Evolutionary conservation across 768 basidiomycete genomes (phyloP).

Genomic region (Phaffia australis): DNA sequence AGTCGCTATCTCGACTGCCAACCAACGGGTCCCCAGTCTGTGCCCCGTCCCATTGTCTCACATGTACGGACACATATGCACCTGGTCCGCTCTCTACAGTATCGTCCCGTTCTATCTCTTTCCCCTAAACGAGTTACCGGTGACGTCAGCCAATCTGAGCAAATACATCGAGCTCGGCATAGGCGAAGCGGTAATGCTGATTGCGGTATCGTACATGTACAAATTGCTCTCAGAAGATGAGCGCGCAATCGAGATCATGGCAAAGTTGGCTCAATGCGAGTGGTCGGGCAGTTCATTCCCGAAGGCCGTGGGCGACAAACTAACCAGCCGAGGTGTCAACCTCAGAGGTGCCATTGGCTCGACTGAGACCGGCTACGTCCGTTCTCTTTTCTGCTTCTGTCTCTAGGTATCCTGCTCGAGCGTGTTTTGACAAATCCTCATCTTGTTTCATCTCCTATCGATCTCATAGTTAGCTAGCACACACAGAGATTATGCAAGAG

Average conservation of each 20-base stretch:
- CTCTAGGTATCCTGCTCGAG: conserved; percentile 37
- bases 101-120: conserved; percentile 42
- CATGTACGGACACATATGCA: conserved; percentile 36
- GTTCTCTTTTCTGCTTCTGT: background rate
- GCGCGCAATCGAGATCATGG: conserved; percentile 43
- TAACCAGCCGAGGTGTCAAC: conserved; percentile 45
- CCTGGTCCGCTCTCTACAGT: conserved; percentile 36
- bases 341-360: conserved; percentile 46
- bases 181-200: conserved; percentile 26
- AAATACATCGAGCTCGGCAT: conserved; percentile 38
- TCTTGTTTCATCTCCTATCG: conserved; percentile 25
- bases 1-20: conserved; percentile 29
- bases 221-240: conserved; percentile 46
- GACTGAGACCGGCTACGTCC: conserved; percentile 38
- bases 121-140: conserved; percentile 43
- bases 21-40: background rate
- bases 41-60: background rate
- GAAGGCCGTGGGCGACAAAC: conserved; percentile 47
- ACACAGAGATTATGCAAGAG: conserved; percentile 39
- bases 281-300: conserved; percentile 50
- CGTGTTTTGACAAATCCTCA: conserved; percentile 45
- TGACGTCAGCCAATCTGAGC: conserved; percentile 45
- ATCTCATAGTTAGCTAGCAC: background rate
- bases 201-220: conserved; percentile 39
- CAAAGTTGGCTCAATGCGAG: conserved; percentile 44